Base-by-base conservation (phyloP, 345 rosid genomes). In the Sonneratia alba region DNA sequence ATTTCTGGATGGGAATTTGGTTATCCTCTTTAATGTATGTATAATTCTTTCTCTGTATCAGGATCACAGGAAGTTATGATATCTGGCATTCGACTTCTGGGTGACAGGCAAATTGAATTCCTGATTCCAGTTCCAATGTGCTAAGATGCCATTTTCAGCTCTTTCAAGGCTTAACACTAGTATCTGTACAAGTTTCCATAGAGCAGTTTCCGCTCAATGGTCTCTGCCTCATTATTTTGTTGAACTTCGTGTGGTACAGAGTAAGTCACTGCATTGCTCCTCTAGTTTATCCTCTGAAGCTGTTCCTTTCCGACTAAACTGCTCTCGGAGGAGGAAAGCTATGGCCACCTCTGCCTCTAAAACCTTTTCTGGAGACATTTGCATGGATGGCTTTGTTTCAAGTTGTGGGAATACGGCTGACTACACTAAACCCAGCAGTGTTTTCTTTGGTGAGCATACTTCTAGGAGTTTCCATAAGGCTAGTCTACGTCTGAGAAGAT, bases 291-390 rank as follows among this genome's bases (percentile, higher is more conserved):
- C 74, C 59, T 70, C 81, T 8, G 71, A 77, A 73, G 43, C 72
- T 36, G 36, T 73, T 32, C 71, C 70, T 57, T 77, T 79, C 66
- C 69, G 45, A 53, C 67, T 42, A 71, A 67, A 71, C 70, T 63
- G 75, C 42, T 68, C 43, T 45, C 74, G 70, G 69, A 24, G 24
- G 71, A 79, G 83, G 71, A 75, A 64, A 78, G 36, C 84, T 15
- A 87, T 94, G 96, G 87, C 91, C 57, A 87, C 86, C 70, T 84
- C 93, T 74, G 81, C 94, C 74, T 86, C 97, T 38, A 81, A 85
- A 66, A 85, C 92, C 66, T 79, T 88, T 42, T 81, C 79, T 51
- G 89, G 96, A 19, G 97, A 94, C 71, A 85, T 86, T 70, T 76
- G 84, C 59, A 66, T 85, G 57, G 96, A 91, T 79, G 93, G 89